A percentile compares a stretch with the other conserved stretches of the same genome.
Conservation (phyloP, 805 yeast genomes). For the Wilhelminamyces savonicus region DNA sequence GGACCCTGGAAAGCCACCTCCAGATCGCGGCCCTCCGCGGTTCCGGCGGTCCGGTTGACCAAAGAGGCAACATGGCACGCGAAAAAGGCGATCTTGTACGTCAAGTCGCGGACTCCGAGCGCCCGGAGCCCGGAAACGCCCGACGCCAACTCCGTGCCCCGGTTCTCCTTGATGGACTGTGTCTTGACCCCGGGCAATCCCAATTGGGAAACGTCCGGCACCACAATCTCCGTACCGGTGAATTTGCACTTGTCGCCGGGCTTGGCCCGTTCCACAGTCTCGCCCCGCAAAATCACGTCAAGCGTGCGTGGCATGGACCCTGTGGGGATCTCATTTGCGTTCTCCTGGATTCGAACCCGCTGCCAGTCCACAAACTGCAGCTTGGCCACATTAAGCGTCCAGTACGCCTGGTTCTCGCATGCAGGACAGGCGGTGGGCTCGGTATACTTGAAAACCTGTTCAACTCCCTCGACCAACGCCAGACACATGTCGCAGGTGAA, state of each 20-base stretch:
- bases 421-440: constrained; percentile 91
- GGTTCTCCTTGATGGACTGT: constrained; percentile 61
- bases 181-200: constrained; percentile 96
- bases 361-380: constrained; percentile 96
- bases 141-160: constrained; percentile 67
- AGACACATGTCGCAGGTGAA: constrained; percentile 88
- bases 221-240: constrained; percentile 90
- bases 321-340: constrained; percentile 93
- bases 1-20: constrained; percentile 39
- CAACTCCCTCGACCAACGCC: constrained; percentile 80
- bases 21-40: constrained; percentile 9
- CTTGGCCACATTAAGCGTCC: constrained; percentile 79
- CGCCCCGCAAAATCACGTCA: constrained; percentile 90
- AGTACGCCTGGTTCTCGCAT: constrained; percentile 78
- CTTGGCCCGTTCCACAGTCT: constrained; percentile 89
- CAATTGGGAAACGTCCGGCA: constrained; percentile 90
- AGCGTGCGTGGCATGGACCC: constrained; percentile 98
- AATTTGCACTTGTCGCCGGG: constrained; percentile 95
- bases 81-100: constrained; percentile 84
- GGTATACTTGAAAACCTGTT: constrained; percentile 87
- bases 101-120: constrained; percentile 90
- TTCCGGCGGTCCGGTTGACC: constrained; percentile 22
- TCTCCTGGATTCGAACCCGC: constrained; percentile 89
- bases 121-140: constrained; percentile 87
- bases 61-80: constrained; percentile 85